Evolutionary conservation across 2,329 filamentous ascomycete genomes (phyloP).

Genomic region (Pyrenophora seminiperda): DNA sequence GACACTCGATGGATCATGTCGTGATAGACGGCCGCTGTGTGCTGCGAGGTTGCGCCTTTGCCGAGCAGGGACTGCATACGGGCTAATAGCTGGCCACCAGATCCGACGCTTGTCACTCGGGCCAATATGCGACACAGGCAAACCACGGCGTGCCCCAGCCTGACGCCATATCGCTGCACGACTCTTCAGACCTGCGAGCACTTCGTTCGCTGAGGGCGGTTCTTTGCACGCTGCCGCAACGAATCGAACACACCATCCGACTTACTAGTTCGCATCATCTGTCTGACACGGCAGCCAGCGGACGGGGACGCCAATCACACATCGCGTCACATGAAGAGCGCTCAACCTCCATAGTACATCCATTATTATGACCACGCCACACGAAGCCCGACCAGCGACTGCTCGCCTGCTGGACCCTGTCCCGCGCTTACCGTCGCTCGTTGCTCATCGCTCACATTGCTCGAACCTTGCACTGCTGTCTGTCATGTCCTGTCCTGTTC

Average conservation of each 20-base stretch:
- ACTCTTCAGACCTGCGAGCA: slow-evolving; percentile 12
- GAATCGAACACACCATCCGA: background rate
- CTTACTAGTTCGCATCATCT: slow-evolving; percentile 1
- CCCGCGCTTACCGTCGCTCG: slow-evolving; percentile 26
- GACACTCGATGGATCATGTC: background rate
- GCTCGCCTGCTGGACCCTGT: slow-evolving; percentile 22
- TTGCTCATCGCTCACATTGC: slow-evolving; percentile 1
- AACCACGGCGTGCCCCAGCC: slow-evolving; percentile 17
- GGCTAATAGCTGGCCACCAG: slow-evolving; percentile 26
- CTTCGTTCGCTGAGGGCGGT: slow-evolving; percentile 1
- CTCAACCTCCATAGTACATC: slow-evolving; percentile 26
- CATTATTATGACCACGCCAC: slow-evolving; percentile 15
- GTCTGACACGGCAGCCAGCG: background rate
- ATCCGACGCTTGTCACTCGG: slow-evolving; percentile 29
- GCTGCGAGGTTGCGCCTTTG: slow-evolving; percentile 23
- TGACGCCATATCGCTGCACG: slow-evolving; percentile 30
- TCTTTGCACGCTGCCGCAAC: background rate
- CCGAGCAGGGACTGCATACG: slow-evolving; percentile 27
- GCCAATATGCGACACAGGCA: slow-evolving; percentile 35
- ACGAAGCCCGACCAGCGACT: background rate
- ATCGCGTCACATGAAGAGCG: slow-evolving; percentile 24
- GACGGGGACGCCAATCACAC: slow-evolving; percentile 11
- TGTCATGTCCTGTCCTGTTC: background rate
- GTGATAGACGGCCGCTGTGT: slow-evolving; percentile 14
- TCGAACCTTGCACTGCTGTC: slow-evolving; percentile 3